These are phyloP conservation scores for Arabis alpina DNA, from an alignment of 345 rosid genomes.

Conservation along the genomic window DNA sequence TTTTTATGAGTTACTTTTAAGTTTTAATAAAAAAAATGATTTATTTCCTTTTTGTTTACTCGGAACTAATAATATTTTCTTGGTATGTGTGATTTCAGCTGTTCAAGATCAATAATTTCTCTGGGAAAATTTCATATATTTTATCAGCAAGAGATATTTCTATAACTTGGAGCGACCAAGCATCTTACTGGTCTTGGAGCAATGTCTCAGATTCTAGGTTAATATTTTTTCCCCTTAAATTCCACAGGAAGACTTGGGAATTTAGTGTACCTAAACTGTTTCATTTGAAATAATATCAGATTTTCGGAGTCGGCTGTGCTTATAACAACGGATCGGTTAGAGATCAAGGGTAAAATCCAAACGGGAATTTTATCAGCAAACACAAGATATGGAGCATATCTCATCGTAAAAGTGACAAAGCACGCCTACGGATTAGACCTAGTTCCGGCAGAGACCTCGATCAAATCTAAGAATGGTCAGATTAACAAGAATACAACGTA, in stretches of 20 bases:
- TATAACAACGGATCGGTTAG: conserved; percentile 51
- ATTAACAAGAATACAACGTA: conserved; percentile 29
- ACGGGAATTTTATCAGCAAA: conserved; percentile 45
- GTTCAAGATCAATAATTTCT: conserved; percentile 59
- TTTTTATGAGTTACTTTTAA: not conserved
- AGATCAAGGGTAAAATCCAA: conserved; percentile 46
- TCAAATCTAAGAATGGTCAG: conserved; percentile 31
- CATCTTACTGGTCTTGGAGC: conserved; percentile 63
- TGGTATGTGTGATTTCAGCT: conserved; percentile 45
- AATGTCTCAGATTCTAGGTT: conserved; percentile 62
- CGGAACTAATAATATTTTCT: not conserved
- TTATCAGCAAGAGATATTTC: conserved; percentile 74
- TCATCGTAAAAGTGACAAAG: conserved; percentile 47
- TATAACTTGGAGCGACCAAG: conserved; percentile 55
- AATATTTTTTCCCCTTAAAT: not conserved
- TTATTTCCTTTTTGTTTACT: not conserved
- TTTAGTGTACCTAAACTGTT: not conserved
- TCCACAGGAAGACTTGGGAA: not conserved
- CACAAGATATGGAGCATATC: conserved; percentile 50
- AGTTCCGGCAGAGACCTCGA: conserved; percentile 49
- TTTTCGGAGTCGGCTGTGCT: conserved; percentile 52
- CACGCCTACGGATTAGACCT: conserved; percentile 53
- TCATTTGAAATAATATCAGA: conserved; percentile 30
- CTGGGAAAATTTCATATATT: conserved; percentile 55
- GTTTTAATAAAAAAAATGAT: not conserved